Evolutionary conservation across 139 green algal genomes (phyloP), one percentile per base, ranked within the genome.

Genomic region (Desmodesmus armatus): DNA sequence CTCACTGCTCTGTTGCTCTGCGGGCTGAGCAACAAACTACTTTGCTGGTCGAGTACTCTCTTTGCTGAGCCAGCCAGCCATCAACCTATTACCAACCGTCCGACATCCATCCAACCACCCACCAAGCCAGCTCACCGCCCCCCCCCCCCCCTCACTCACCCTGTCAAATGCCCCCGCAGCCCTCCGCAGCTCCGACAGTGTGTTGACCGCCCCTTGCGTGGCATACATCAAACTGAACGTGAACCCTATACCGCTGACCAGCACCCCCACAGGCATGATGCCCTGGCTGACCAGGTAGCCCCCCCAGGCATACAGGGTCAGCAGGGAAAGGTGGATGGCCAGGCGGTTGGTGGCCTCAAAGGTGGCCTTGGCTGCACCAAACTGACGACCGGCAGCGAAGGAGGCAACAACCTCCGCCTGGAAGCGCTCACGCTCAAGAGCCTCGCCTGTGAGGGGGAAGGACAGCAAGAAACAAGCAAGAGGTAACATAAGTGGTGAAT

Each of bases 211-310:
- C 29, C 96, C 95, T 91, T 93, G 95, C 0, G 94, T 96, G 35
- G 95, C 96, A 84, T 98, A 98, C 41, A 96, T 92, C 15, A 98
- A 87, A 23, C 81, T 92, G 83, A 97, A 98, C 41, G 95, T 98
- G 91, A 97, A 98, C 72, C 96, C 96, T 44, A 98, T 97, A 84
- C 94, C 94, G 23, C 88, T 92, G 29, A 98, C 89, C 81, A 98
- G 92, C 37, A 94, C 88, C 0, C 93, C 73, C 49, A 96, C 69
- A 2, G 95, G 93, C 88, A 98, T 94, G 25, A 94, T 84, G 3
- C 90, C 90, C 0, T 83, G 37, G 37, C 84, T 83, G 27, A 98
- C 92, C 17, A 98, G 91, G 69, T 80, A 95, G 27, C 96, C 95
- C 33, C 95, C 96, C 85, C 94, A 92, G 2, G 86, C 90, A 67